Base-by-base conservation (phyloP, 768 basidiomycete genomes). In the Leccinellum albellum region DNA sequence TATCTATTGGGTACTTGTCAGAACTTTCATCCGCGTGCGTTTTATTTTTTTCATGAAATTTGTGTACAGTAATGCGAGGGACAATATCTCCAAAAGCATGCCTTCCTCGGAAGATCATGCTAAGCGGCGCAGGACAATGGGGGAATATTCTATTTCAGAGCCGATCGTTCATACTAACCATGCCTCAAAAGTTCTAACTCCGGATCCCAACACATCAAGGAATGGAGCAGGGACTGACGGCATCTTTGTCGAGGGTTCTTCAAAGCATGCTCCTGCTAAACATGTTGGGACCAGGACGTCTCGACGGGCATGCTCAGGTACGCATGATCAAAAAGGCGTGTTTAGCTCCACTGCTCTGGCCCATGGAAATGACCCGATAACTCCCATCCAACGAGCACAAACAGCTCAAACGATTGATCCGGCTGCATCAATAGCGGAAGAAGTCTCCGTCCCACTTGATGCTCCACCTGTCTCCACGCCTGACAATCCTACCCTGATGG, bases 11-110 rank as follows among this genome's bases (percentile, higher is more conserved):
- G 47, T 21, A 17, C 26, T 45, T 42, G 42, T 40, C 58, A 10
- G 46, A 32, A 42, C 23, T 31, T 13, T 40, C 42, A 29, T 46
- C 46, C 46, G 32, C 29, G 70, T 65, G 56, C 51, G 70, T 69
- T 48, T 37, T 33, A 17, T 53, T 56, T 17, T n/a, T 14, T 21
- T 12, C 35, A 21, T 37, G 2, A 12, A 29, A 40, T 24, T 28
- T 42, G 8, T 13, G 31, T 44, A 6, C 48, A 32, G 42, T 65
- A 17, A 56, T 47, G 51, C 3, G 40, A 42, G 42, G 9, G 31
- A 35, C 31, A 35, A 8, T 20, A 9, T 21, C n/a, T 8, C 13
- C 15, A 23, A 51, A 49, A 61, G 61, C 13, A 50, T 23, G 5
- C 3, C 23, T 37, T 2, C 32, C 7, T 35, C 47, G 17, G 20